Conservation (phyloP, 176 grass and related monocot species). For the Thalia dealbata region DNA sequence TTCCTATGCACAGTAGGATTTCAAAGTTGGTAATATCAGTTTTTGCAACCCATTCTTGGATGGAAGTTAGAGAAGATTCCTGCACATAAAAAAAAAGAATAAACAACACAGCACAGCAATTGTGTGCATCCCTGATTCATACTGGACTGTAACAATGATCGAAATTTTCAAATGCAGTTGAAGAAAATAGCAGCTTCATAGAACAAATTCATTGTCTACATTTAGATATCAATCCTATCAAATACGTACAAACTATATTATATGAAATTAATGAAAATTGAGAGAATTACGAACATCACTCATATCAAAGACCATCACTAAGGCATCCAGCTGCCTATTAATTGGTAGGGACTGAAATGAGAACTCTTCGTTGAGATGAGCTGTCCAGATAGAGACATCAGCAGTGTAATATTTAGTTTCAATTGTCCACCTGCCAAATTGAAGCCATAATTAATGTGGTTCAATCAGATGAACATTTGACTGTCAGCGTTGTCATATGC, state of each 20-base stretch:
- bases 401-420: slow-evolving; percentile 91
- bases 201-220: neutral
- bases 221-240: neutral
- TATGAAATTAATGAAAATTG: slow-evolving; percentile 8
- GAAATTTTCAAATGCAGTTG: neutral
- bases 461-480: neutral
- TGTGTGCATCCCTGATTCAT: neutral
- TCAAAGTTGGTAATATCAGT: slow-evolving; percentile 78
- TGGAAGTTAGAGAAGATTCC: slow-evolving; percentile 63
- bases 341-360: slow-evolving; percentile 45
- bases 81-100: slow-evolving; percentile 25
- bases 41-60: slow-evolving; percentile 60
- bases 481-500: neutral
- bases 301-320: slow-evolving; percentile 92
- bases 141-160: neutral
- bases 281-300: slow-evolving; percentile 37
- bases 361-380: slow-evolving; percentile 64
- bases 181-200: neutral
- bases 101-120: neutral
- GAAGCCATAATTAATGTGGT: neutral
- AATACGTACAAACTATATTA: neutral
- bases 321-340: slow-evolving; percentile 44
- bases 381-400: slow-evolving; percentile 71
- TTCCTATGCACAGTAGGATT: slow-evolving; percentile 82
- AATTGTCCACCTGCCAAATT: slow-evolving; percentile 65